Base-by-base conservation (phyloP, 768 basidiomycete genomes). In the Russula foetens region DNA sequence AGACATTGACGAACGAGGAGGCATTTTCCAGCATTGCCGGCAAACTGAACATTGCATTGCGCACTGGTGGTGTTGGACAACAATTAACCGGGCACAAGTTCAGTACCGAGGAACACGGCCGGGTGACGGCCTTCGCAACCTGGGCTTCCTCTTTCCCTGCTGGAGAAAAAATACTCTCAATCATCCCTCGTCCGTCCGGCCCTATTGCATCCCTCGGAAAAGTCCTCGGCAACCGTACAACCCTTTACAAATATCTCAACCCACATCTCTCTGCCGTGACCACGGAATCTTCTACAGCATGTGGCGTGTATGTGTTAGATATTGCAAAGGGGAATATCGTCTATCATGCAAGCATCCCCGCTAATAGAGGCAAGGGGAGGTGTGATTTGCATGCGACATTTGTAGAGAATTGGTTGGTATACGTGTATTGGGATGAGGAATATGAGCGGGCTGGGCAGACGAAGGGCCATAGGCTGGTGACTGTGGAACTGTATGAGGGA, bases 211-310 rank as follows among this genome's bases (percentile, higher is more conserved):
- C 85, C 1, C 72, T 87, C 31, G 96, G 95, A 4, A 85, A 85
- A 67, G 92, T 96, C 4, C 76, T 92, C 4, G 94, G 90, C 2
- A 88, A 95, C 71, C 83, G 93, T 55, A 85, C 84, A 39, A 94
- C 93, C 33, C 71, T 98, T 59, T 96, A 97, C 78, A 98, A 98
- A 74, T 96, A 97, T 69, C 79, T 98, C 62, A 96, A 96, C 70
- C 88, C 87, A 8, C 84, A 91, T 66, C 66, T 94, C 35, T 77
- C 86, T 51, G 81, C 83, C 8, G 75, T 92, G 39, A 73, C 86
- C 31, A 91, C 91, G 48, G 53, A 58, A 11, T 49, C 69, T 1
- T 23, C 67, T 23, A 47, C 68, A 1, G 71, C 67, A 2, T 92
- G 90, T 68, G 81, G 82, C 0, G 67, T 98, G 15, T 88, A 90